These are phyloP conservation scores for Trapa incisa DNA, from an alignment of 345 rosid species.

Conservation along the genomic window DNA sequence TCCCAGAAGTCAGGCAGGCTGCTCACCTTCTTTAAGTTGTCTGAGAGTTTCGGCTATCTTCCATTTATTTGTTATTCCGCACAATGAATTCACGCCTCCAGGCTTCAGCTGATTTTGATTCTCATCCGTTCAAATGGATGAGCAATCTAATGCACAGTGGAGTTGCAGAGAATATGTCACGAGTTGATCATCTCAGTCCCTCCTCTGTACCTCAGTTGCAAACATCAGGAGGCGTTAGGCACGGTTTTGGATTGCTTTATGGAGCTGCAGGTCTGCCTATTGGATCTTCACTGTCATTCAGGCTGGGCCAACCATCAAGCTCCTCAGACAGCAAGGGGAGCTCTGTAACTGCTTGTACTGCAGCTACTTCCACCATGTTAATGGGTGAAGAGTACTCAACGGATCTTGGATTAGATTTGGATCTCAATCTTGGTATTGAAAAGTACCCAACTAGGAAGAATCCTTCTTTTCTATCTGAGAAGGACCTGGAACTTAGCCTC, in stretches of 20 bases:
- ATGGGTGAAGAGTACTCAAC: conserved; percentile 70
- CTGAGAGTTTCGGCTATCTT: conserved; percentile 32
- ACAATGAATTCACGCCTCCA: conserved; percentile 49
- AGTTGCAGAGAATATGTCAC: conserved; percentile 54
- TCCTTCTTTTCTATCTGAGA: conserved; percentile 22
- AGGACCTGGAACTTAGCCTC: conserved; percentile 76
- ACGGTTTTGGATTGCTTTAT: conserved; percentile 51
- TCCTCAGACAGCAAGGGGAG: conserved; percentile 93
- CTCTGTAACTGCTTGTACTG: conserved; percentile 62
- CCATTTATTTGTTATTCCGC: conserved; percentile 14
- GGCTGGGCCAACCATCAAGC: conserved; percentile 62
- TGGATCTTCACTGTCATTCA: conserved; percentile 66
- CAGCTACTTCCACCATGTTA: conserved; percentile 70
- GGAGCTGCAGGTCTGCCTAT: conserved; percentile 27
- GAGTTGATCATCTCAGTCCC: conserved; percentile 59
- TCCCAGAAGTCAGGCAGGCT: conserved; percentile 61
- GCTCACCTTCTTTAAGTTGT: conserved; percentile 16
- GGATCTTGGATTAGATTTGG: conserved; percentile 73
- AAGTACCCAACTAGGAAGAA: conserved; percentile 31
- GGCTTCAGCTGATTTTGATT: conserved; percentile 28
- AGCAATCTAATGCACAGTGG: conserved; percentile 39
- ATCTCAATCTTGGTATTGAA: conserved; percentile 73
- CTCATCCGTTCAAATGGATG: conserved; percentile 41
- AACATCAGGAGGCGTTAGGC: conserved; percentile 43
- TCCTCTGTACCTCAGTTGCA: conserved; percentile 27